Base-by-base conservation (phyloP, 495 filamentous ascomycete species). In the Bombardia bombarda region DNA sequence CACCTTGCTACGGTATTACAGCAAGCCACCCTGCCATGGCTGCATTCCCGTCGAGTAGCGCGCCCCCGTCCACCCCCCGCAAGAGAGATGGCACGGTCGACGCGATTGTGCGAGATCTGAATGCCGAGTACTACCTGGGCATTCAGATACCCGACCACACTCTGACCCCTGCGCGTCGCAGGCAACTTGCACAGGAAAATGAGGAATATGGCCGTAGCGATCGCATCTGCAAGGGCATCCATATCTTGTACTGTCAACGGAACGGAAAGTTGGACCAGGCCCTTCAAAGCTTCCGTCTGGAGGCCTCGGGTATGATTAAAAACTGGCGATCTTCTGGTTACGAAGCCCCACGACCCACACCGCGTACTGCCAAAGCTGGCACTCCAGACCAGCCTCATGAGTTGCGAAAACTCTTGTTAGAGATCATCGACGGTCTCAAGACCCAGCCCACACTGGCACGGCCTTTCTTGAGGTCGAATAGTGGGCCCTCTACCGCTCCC, bases 261-360 rank as follows among this genome's bases (percentile, higher is more conserved):
- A 45, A 50, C 19, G 42, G 32, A 18, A 25, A 12, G 2, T 32
- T 61, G 8, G 38, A 54, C 1, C 14, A 30, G 3, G 46, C 40
- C 2, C 39, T 56, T 3, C 28, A 39, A 10, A 19, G n/a, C 20
- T 63, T 61, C 30, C 40, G 40, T 26, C 19, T 36, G 25, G 41
- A 49, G 26, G 52, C 52, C 22, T 52, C 45, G 21, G 34, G 42
- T 4, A 35, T 22, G 7, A 57, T 49, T 30, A 23, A 45, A 22
- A 36, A 25, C 17, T 61, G 60, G 60, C n/a, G n/a, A n/a, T n/a
- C n/a, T n/a, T n/a, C n/a, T n/a, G n/a, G 34, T 52, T 6, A 45
- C 39, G 17, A 51, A 52, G 18, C 35, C 46, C 14, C 42, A 21
- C 16, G 37, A 42, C 9, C 41, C 47, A 26, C 41, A n/a, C n/a